Evolutionary conservation across 2,329 filamentous ascomycete species (phyloP).

Genomic region (Fusarium succisae): DNA sequence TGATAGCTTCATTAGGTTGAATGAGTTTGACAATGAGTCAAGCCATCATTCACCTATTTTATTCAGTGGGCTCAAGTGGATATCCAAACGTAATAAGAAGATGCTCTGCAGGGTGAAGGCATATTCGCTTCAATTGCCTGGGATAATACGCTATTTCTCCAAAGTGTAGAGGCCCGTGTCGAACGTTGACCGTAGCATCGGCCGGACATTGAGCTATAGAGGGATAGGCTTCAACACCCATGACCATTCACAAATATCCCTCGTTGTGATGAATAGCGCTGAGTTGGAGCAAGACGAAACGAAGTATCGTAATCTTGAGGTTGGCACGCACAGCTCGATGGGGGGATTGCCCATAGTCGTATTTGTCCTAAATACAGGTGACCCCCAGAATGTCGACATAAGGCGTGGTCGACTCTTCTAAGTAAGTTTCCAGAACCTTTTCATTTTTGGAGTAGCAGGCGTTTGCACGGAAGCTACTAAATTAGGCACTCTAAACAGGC

Average conservation of each 20-base stretch:
- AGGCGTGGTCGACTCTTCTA: conserved; percentile 6
- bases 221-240: conserved; percentile 3
- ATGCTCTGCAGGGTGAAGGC: conserved; percentile 6
- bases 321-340: background rate
- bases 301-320: background rate
- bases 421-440: conserved; percentile 23
- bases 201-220: conserved; percentile 3
- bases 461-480: background rate
- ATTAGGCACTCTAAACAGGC: background rate
- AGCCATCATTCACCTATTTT: conserved; percentile 13
- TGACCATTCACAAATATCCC: conserved; percentile 5
- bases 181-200: conserved; percentile 4
- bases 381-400: background rate
- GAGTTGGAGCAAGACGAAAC: background rate
- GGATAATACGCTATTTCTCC: background rate
- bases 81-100: conserved; percentile 35
- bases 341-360: background rate
- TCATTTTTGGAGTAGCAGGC: background rate
- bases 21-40: background rate
- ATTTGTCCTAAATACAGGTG: background rate
- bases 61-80: conserved; percentile 28
- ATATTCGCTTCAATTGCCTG: conserved; percentile 7
- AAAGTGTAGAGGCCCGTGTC: conserved; percentile 5
- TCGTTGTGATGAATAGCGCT: background rate
- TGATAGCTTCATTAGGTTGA: background rate